phyloP scores from a whole-genome alignment of 176 grass and related monocot genomes.

The Sorghum bicolor region Sorghum_bicolor_NCBIv3 NC_012870.2:70248501-70249000 shows the following conservation, averaged over 20 bases:
- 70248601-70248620: constrained; percentile 10
- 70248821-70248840: background rate
- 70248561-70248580: constrained; percentile 32
- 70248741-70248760: background rate
- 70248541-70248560: constrained; percentile 34
- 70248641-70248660: constrained; percentile 6
- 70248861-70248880: background rate
- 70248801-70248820: background rate
- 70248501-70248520: constrained; percentile 38
- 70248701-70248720: background rate
- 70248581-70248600: constrained; percentile 17
- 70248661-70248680: background rate
- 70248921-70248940: constrained; percentile 29
- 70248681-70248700: background rate
- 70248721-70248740: background rate
- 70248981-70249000: background rate
- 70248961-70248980: constrained; percentile 7
- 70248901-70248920: background rate
- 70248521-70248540: constrained; percentile 39
- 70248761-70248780: background rate
- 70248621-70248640: background rate
- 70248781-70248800: background rate
- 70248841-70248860: background rate
- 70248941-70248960: background rate
- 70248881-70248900: background rate